Percentiles rank a stretch among this genome's conserved stretches.
Evolutionary conservation across 2,329 filamentous ascomycete species (phyloP).

Genomic region (Corinectria fuckeliana): DNA sequence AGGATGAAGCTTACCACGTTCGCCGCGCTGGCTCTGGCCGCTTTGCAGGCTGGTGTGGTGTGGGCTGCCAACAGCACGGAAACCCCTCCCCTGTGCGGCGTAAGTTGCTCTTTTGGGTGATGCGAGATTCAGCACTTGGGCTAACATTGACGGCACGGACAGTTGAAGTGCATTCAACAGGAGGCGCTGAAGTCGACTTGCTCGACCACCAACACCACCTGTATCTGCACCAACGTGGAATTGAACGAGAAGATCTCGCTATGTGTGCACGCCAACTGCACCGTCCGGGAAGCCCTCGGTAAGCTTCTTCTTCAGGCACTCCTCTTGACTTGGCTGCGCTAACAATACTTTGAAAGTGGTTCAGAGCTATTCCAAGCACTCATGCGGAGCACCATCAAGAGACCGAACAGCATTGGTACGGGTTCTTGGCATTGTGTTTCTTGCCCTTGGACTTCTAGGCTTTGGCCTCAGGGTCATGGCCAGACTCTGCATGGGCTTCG

Average conservation of each 20-base stretch:
- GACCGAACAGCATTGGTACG: constrained; percentile 13
- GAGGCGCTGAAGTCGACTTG: constrained; percentile 17
- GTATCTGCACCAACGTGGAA: constrained; percentile 34
- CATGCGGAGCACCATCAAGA: constrained; percentile 4
- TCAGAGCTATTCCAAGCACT: constrained; percentile 12
- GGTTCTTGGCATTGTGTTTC: constrained; percentile 9
- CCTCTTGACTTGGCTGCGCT: not conserved
- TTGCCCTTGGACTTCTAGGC: constrained; percentile 3
- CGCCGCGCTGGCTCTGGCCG: constrained; percentile 12
- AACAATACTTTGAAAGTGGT: constrained; percentile 1
- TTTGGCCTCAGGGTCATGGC: constrained; percentile 9
- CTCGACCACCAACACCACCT: constrained; percentile 22
- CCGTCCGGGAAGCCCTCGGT: constrained; percentile 34
- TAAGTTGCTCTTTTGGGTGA: not conserved
- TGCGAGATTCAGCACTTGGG: not conserved
- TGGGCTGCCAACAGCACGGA: constrained; percentile 11
- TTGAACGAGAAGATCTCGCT: constrained; percentile 26
- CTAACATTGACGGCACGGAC: constrained; percentile 7
- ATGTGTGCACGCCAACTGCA: constrained; percentile 27
- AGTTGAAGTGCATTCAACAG: constrained; percentile 29
- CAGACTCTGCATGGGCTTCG: not conserved
- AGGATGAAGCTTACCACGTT: constrained; percentile 21
- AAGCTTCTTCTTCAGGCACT: not conserved
- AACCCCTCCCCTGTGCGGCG: constrained; percentile 22
- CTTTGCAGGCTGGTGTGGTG: constrained; percentile 19